Evolutionary conservation across 2,329 filamentous ascomycete species (phyloP).

Genomic region (Venturia asperata): DNA sequence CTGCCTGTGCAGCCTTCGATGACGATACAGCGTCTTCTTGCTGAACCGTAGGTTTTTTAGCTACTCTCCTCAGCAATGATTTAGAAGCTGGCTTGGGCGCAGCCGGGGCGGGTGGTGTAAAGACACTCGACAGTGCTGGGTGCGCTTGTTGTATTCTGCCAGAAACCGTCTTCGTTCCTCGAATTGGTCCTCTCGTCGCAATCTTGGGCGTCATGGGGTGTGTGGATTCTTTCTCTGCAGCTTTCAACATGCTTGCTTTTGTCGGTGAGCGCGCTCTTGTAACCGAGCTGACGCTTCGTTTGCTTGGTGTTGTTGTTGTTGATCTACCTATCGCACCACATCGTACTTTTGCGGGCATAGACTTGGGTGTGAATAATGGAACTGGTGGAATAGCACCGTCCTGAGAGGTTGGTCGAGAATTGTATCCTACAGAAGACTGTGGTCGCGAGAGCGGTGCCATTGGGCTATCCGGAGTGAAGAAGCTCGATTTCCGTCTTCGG

Average conservation of each 20-base stretch:
- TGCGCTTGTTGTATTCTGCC: conserved; percentile 14
- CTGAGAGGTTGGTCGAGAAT: conserved; percentile 31
- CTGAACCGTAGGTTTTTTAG: neutral
- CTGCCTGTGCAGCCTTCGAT: conserved; percentile 31
- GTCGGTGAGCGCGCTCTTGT: conserved; percentile 16
- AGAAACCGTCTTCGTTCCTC: conserved; percentile 16
- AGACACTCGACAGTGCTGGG: conserved; percentile 1
- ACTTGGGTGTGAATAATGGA: neutral
- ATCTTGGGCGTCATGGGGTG: conserved; percentile 25
- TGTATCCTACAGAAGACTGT: conserved; percentile 51
- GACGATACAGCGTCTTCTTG: conserved; percentile 12
- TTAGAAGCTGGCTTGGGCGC: neutral
- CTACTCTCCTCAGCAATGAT: neutral
- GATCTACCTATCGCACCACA: conserved; percentile 22
- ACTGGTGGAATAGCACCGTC: conserved; percentile 17
- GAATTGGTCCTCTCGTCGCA: conserved; percentile 23
- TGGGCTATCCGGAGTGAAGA: conserved; percentile 60
- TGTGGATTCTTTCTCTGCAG: conserved; percentile 16
- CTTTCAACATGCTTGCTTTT: conserved; percentile 15
- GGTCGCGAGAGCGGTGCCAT: conserved; percentile 57
- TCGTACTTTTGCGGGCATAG: neutral
- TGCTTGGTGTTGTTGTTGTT: conserved; percentile 30
- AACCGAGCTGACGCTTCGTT: conserved; percentile 29
- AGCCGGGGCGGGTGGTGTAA: neutral
- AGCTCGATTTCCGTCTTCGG: conserved; percentile 61